Evolutionary conservation across 2,329 filamentous ascomycete genomes (phyloP).

Genomic region (Fusarium avenaceum): DNA sequence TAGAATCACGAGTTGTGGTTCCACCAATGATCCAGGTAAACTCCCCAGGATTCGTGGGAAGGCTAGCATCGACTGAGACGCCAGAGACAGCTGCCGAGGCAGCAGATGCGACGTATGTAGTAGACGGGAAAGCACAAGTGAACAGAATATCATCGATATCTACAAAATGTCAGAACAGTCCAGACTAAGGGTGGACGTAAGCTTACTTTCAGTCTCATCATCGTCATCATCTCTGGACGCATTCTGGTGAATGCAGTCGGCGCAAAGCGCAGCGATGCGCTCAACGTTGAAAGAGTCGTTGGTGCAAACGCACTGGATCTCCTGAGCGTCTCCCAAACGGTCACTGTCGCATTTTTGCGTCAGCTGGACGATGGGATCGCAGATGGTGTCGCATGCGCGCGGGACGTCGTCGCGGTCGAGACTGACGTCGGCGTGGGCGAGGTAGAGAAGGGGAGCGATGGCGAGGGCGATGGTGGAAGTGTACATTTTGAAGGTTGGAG

Average conservation of each 20-base stretch:
- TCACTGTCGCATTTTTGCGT: constrained; percentile 55
- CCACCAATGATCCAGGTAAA: constrained; percentile 54
- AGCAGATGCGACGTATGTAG: constrained; percentile 49
- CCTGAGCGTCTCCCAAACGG: constrained; percentile 42
- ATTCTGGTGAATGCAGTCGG: constrained; percentile 56
- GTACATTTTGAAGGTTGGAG: constrained; percentile 46
- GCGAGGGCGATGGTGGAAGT: constrained; percentile 49
- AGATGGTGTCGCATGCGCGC: constrained; percentile 53
- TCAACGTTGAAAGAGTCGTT: constrained; percentile 58
- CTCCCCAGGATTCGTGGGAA: constrained; percentile 52
- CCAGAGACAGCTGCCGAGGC: constrained; percentile 47
- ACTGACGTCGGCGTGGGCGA: constrained; percentile 52
- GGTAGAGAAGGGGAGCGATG: constrained; percentile 48
- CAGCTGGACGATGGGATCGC: constrained; percentile 54
- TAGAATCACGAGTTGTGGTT: constrained; percentile 24
- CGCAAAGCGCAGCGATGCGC: constrained; percentile 54
- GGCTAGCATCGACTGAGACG: constrained; percentile 52
- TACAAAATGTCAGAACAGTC: constrained; percentile 19
- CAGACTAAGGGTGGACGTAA: accelerated
- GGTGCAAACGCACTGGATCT: constrained; percentile 58
- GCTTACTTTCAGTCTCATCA: constrained; percentile 45
- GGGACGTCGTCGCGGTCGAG: constrained; percentile 55
- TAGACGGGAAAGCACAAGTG: constrained; percentile 54
- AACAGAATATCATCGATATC: constrained; percentile 55
- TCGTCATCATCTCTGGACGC: constrained; percentile 37